Base-by-base conservation (phyloP, 495 filamentous ascomycete genomes). In the Hypoxylon cercidicola region DNA sequence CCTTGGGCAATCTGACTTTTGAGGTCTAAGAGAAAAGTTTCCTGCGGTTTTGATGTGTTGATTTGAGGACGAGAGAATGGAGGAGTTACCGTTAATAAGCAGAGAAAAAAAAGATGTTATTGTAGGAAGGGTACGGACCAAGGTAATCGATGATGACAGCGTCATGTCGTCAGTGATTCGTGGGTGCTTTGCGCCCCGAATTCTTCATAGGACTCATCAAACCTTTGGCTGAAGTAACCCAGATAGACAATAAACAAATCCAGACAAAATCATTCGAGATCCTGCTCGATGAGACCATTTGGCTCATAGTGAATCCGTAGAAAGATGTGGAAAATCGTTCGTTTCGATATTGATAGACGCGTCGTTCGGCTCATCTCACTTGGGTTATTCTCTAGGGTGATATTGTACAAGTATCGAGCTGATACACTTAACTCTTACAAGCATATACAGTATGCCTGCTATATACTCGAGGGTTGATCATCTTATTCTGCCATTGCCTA, bases 341-440 rank as follows among this genome's bases (percentile, higher is more conserved):
- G 12, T 41, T 41, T 41, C 16, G 39, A n/a, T 16, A n/a, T 41
- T n/a, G 12, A 6, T 15, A 44, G 44, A 55, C 16, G 8, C 19
- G 23, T 48, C 12, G 13, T 25, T 9, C 16, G 16, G 19, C 15
- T 45, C 28, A 18, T 32, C 44, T 55, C 35, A 23, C 10, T 20
- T 20, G 41, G 60, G 50, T 66, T 49, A 20, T 47, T 54, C 47
- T 48, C 3, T 20, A 23, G 20, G 20, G 43, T 8, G 16, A 30
- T 66, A 61, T 66, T 23, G 52, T 66, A 66, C 63, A 66, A 28
- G 51, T 57, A 61, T 47, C 63, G 32, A 61, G 32, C 8, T 13
- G 55, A 54, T 55, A 44, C 55, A 37, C 39, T 30, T 30, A 56
- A 49, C 49, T 60, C 62, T 59, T 49, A 55, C 25, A 60, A 50